Percentiles rank a stretch among this genome's conserved stretches.
Conservation (phyloP, 768 basidiomycete genomes). For the Mrakia gelida region DNA sequence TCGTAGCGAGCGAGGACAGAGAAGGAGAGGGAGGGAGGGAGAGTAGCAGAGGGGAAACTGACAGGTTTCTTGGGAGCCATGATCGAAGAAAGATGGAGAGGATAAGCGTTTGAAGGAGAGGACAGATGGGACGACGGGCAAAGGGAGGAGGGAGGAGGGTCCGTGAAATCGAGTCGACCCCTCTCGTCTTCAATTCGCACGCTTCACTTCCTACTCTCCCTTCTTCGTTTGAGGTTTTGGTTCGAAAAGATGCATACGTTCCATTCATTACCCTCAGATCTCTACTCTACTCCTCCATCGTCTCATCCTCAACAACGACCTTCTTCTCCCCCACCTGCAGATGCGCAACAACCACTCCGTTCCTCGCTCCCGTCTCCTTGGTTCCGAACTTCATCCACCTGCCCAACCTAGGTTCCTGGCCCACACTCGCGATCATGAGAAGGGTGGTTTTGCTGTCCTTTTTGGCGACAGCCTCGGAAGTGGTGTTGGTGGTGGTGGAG, state of each 20-base stretch:
- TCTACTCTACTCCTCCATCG: slow-evolving; percentile 2
- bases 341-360: slow-evolving; percentile 62
- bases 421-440: slow-evolving; percentile 71
- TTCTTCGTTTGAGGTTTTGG: too few species aligned
- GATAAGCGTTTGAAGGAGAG: background rate
- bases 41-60: too few species aligned
- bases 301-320: slow-evolving; percentile 9
- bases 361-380: slow-evolving; percentile 56
- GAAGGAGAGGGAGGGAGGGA: background rate
- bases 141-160: background rate
- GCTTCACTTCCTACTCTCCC: background rate
- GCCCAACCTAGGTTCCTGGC: slow-evolving; percentile 83
- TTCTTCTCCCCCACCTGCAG: slow-evolving; percentile 31
- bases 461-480: slow-evolving; percentile 8
- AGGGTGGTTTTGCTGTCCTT: slow-evolving; percentile 41
- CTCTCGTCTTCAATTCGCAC: background rate
- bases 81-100: background rate
- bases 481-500: too few species aligned
- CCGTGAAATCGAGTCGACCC: background rate
- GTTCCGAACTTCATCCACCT: slow-evolving; percentile 79
- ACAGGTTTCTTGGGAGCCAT: slow-evolving; percentile 17
- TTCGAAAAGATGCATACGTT: background rate
- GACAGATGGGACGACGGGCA: too few species aligned
- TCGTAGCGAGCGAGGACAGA: background rate
- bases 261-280: background rate